phyloP scores from a whole-genome alignment of 441 rosid species.

The Populus hybrid region DNA sequence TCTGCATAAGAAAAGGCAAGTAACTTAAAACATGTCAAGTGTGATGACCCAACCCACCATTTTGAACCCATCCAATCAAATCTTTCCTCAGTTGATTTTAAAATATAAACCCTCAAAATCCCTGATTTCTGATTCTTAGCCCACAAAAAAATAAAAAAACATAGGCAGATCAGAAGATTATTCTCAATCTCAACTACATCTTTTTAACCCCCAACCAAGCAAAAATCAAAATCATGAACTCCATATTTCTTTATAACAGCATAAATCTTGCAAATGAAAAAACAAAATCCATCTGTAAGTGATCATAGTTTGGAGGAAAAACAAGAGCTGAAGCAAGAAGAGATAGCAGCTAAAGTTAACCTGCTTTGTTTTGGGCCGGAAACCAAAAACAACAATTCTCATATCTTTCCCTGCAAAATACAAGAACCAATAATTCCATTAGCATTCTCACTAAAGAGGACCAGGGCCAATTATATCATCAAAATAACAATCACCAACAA shows the following conservation, averaged over 20 bases:
- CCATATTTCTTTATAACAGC: background rate
- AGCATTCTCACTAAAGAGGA: background rate
- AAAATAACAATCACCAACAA: conserved; percentile 11
- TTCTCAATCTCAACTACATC: background rate
- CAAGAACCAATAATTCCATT: conserved; percentile 10
- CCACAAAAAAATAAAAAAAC: background rate
- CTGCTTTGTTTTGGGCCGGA: conserved; percentile 90
- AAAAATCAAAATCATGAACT: background rate
- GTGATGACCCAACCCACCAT: background rate
- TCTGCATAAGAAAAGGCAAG: conserved; percentile 41
- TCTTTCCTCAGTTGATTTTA: background rate
- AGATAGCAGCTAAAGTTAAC: conserved; percentile 25
- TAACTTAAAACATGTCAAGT: background rate
- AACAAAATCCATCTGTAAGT: background rate
- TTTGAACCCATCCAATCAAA: background rate
- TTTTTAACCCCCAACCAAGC: background rate
- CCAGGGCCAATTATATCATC: conserved; percentile 7
- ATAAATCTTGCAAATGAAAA: background rate
- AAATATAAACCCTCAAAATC: background rate
- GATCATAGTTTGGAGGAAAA: background rate
- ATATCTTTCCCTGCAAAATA: conserved; percentile 87
- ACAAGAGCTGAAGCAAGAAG: background rate
- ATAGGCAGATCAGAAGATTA: background rate
- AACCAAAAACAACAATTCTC: conserved; percentile 93
- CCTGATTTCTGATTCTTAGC: background rate